Evolutionary conservation across 352 stramenopile species (phyloP).

Genomic region (Plasmopara halstedii): DNA sequence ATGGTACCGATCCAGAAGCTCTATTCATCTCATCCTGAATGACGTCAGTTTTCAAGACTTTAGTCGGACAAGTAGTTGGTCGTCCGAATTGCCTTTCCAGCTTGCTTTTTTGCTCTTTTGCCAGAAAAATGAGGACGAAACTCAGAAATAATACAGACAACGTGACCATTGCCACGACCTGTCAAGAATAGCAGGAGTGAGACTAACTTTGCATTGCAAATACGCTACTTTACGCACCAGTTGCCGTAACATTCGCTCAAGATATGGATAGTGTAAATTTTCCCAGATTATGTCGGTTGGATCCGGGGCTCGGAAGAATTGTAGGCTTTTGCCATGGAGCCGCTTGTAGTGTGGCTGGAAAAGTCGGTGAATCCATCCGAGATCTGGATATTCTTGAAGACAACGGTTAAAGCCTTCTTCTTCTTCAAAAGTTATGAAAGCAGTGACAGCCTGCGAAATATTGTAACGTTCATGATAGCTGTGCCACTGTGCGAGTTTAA

Average conservation of each 20-base stretch:
- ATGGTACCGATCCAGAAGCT: slow-evolving; percentile 35
- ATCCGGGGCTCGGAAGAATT: slow-evolving; percentile 59
- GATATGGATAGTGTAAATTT: slow-evolving; percentile 64
- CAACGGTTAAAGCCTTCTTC: slow-evolving; percentile 76
- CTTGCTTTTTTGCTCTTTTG: slow-evolving; percentile 64
- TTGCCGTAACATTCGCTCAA: slow-evolving; percentile 55
- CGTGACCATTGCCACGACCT: slow-evolving; percentile 64
- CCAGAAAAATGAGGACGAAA: slow-evolving; percentile 69
- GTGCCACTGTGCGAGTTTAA: slow-evolving; percentile 38
- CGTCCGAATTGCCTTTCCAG: slow-evolving; percentile 63
- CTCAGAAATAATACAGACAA: slow-evolving; percentile 61
- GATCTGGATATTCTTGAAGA: slow-evolving; percentile 64
- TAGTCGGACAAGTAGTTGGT: slow-evolving; percentile 47
- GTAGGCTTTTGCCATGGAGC: slow-evolving; percentile 61
- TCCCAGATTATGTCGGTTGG: slow-evolving; percentile 83
- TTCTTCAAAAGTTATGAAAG: slow-evolving; percentile 81
- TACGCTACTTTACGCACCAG: slow-evolving; percentile 22
- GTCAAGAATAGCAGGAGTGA: neutral
- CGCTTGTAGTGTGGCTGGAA: slow-evolving; percentile 63
- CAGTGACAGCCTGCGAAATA: slow-evolving; percentile 52
- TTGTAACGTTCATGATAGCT: slow-evolving; percentile 25
- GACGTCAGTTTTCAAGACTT: slow-evolving; percentile 55
- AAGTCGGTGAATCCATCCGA: slow-evolving; percentile 62
- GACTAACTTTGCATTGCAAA: neutral
- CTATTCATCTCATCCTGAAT: slow-evolving; percentile 64